Base-by-base conservation (phyloP, 2,329 filamentous ascomycete species). In the Macroventuria anomochaeta region DNA sequence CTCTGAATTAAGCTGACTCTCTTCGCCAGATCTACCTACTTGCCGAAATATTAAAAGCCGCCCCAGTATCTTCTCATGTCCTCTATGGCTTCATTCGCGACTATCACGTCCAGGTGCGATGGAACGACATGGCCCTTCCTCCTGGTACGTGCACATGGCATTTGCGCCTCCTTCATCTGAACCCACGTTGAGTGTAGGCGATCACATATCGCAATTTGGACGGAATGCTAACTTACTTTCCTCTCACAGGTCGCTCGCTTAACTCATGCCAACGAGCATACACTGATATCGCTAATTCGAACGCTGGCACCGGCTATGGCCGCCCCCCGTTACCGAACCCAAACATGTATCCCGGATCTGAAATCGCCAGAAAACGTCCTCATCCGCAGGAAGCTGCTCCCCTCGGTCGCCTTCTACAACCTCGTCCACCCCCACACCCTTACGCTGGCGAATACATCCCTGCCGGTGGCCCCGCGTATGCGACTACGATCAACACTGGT, bases 1-100 rank as follows among this genome's bases (percentile, higher is more conserved):
- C 3, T 25, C 32, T 39, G 42, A 46, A 36, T 36, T 33, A 25
- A 21, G 29, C 26, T 37, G 18, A 52, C 44, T 28, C 20, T 52
- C 25, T 46, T 15, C 32, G 26, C 26, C 47, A 63, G 70, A 63
- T 74, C 55, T 77, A 77, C 63, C 68, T 83, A 51, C 75, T 83
- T 59, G 77, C 80, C 62, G 81, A 83, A 65, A 78, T 81, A 58
- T 73, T 83, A 61, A 83, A 81, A 66, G 73, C 73, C 34, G 75
- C 76, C 51, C 70, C 73, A 36, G 71, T 81, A 49, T 71, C 76
- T 34, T 75, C 78, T 40, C 71, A 75, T 57, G 68, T 73, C 37
- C 70, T 81, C 50, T 73, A 78, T 58, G 68, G 75, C 50, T 68
- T 79, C 58, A 74, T 82, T 58, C 71, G 73, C 56, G 75, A 78